These are phyloP conservation scores for Paralagenidium karlingii DNA, from an alignment of 352 stramenopile genomes.

Conservation along the genomic window DNA sequence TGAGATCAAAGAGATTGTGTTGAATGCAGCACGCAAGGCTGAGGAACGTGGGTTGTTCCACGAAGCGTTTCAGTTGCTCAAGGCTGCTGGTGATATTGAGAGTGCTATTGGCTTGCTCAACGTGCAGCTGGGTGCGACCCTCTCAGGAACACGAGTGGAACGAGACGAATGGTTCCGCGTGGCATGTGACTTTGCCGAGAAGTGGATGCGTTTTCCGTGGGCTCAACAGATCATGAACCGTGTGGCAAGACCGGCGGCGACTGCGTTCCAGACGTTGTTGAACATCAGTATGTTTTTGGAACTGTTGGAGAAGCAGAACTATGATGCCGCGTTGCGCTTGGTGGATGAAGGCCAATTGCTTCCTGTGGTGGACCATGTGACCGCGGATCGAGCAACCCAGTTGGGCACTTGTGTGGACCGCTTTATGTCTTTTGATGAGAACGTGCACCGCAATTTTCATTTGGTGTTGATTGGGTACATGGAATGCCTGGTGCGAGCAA, in stretches of 20 bases:
- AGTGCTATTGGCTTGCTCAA: conserved; percentile 61
- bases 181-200: conserved; percentile 72
- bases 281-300: conserved; percentile 83
- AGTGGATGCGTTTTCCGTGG: conserved; percentile 81
- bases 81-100: conserved; percentile 69
- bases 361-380: conserved; percentile 7
- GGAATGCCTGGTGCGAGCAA: conserved; percentile 74
- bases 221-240: conserved; percentile 61
- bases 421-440: conserved; percentile 70
- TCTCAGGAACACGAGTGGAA: conserved; percentile 38
- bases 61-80: conserved; percentile 65
- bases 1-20: conserved; percentile 64
- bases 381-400: conserved; percentile 6
- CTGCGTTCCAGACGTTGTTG: conserved; percentile 76
- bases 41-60: conserved; percentile 52
- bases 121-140: conserved; percentile 46
- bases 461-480: conserved; percentile 77
- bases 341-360: conserved; percentile 68
- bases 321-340: conserved; percentile 70
- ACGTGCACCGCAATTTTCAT: conserved; percentile 76
- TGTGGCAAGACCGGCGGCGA: conserved; percentile 44
- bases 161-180: conserved; percentile 75
- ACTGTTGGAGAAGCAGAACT: conserved; percentile 72
- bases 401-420: conserved; percentile 62
- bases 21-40: conserved; percentile 57